A percentile compares a stretch with the other conserved stretches of the same genome.
Conservation (phyloP, 2,329 filamentous ascomycete genomes). For the Basipetospora chlamydospora region DNA sequence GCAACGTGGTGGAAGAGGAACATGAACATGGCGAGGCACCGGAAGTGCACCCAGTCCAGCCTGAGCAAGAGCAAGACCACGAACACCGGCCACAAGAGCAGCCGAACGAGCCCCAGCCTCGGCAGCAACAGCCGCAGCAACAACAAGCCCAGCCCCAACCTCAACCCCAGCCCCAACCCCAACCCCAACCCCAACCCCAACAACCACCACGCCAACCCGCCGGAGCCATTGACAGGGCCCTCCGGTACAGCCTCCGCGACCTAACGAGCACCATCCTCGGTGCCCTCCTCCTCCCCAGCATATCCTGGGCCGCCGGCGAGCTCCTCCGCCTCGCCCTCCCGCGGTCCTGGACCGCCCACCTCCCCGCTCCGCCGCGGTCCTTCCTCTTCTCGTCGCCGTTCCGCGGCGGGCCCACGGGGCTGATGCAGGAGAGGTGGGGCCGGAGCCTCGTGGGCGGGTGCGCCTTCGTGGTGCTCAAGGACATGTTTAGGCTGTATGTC, state of each 20-base stretch:
- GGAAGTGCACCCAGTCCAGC: slow-evolving; percentile 14
- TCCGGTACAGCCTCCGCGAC: slow-evolving; percentile 23
- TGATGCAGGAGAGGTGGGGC: slow-evolving; percentile 78
- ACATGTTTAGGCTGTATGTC: slow-evolving; percentile 44
- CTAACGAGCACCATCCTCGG: slow-evolving; percentile 35
- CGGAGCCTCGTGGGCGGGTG: slow-evolving; percentile 80
- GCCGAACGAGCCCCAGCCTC: slow-evolving; percentile 9
- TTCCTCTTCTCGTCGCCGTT: slow-evolving; percentile 6
- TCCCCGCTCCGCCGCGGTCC: slow-evolving; percentile 13
- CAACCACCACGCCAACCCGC: slow-evolving; percentile 19
- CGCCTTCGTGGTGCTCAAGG: slow-evolving; percentile 73
- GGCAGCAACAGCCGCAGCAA: slow-evolving; percentile 7
- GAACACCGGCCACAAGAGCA: slow-evolving; percentile 5
- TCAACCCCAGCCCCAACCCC: too few relatives aligned
- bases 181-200: slow-evolving; percentile 17
- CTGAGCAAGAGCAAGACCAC: not conserved
- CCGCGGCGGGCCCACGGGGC: slow-evolving; percentile 34
- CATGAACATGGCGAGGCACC: slow-evolving; percentile 25
- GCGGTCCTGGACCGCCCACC: slow-evolving; percentile 46
- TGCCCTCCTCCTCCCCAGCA: slow-evolving; percentile 61
- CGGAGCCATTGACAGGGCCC: slow-evolving; percentile 12
- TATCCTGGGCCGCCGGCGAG: slow-evolving; percentile 68
- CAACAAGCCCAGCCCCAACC: slow-evolving; percentile 8
- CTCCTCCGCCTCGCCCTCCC: slow-evolving; percentile 57
- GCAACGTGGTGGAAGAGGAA: slow-evolving; percentile 15